These are phyloP conservation scores for Globisporangium cederbergense DNA, from an alignment of 352 stramenopile species.

Conservation along the genomic window DNA sequence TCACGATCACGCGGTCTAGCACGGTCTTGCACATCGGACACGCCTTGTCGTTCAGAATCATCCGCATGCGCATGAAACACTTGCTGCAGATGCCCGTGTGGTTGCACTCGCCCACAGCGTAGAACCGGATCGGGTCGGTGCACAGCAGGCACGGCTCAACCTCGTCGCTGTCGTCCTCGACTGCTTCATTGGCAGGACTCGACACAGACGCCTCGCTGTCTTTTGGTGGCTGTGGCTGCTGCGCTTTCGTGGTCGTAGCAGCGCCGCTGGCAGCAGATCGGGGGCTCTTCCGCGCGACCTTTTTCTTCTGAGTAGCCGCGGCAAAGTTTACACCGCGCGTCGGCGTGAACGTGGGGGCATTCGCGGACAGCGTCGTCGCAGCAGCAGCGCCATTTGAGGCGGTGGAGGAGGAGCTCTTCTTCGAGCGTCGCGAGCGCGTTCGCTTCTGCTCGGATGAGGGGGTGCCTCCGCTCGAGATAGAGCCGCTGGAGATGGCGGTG, in stretches of 20 bases:
- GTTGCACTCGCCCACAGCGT: constrained; percentile 74
- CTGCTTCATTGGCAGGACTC: neutral
- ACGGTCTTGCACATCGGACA: constrained; percentile 81
- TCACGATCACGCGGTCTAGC: constrained; percentile 68
- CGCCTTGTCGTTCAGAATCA: constrained; percentile 73
- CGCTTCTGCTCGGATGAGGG: neutral
- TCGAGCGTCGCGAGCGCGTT: constrained; percentile 7
- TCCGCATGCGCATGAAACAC: constrained; percentile 77
- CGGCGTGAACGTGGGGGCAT: constrained; percentile 14
- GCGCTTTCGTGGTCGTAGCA: neutral
- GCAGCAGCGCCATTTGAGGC: neutral
- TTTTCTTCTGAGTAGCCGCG: constrained; percentile 22
- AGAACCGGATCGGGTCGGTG: constrained; percentile 62
- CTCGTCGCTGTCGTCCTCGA: constrained; percentile 26
- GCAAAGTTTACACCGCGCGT: neutral
- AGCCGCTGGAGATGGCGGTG: constrained; percentile 19
- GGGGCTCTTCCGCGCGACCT: neutral
- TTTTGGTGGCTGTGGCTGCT: constrained; percentile 1
- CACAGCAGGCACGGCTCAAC: constrained; percentile 60
- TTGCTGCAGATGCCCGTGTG: constrained; percentile 80
- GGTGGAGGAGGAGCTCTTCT: constrained; percentile 1
- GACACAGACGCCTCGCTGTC: neutral
- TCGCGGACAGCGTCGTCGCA: constrained; percentile 11
- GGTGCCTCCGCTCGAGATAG: constrained; percentile 15
- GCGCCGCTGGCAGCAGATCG: neutral